Percentiles rank a stretch among this genome's conserved stretches.
Conservation (phyloP, 495 filamentous ascomycete genomes). For the Penicillium crystallinum region DNA sequence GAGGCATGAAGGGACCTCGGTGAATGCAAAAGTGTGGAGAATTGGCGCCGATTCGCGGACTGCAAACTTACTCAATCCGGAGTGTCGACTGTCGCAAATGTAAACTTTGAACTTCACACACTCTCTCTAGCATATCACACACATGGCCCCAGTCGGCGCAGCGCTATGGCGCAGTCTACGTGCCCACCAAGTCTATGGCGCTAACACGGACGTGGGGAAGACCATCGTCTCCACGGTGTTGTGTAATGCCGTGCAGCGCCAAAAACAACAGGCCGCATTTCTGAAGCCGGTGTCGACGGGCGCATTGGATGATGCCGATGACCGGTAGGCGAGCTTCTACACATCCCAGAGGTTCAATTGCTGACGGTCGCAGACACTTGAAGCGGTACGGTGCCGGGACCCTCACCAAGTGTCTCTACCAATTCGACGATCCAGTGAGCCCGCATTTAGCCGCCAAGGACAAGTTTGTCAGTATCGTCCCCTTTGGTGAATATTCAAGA, state of each 20-base stretch:
- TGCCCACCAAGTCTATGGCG: conserved; percentile 67
- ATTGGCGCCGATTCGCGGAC: not conserved
- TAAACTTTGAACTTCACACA: too few species aligned
- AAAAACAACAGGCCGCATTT: conserved; percentile 51
- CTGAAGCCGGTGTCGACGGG: conserved; percentile 77
- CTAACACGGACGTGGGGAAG: conserved; percentile 78
- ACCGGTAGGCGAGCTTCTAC: conserved; percentile 46
- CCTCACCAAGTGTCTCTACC: conserved; percentile 56
- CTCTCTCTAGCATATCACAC: too few species aligned
- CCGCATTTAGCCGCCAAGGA: conserved; percentile 62
- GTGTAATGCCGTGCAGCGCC: conserved; percentile 51
- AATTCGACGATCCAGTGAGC: conserved; percentile 66
- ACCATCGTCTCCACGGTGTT: conserved; percentile 68
- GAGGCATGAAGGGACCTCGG: not conserved
- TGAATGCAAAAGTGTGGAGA: not conserved
- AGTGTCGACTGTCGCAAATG: too few species aligned
- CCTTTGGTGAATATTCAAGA: not conserved
- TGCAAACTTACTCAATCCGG: not conserved
- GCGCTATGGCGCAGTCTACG: conserved; percentile 59
- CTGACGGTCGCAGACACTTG: conserved; percentile 47
- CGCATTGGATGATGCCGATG: conserved; percentile 59
- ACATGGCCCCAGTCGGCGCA: conserved; percentile 41
- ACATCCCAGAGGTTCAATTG: not conserved
- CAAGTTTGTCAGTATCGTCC: conserved; percentile 21
- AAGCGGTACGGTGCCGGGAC: conserved; percentile 45